Evolutionary conservation across 352 stramenopile species (phyloP).

Genomic region (Pythium utonaiense): DNA sequence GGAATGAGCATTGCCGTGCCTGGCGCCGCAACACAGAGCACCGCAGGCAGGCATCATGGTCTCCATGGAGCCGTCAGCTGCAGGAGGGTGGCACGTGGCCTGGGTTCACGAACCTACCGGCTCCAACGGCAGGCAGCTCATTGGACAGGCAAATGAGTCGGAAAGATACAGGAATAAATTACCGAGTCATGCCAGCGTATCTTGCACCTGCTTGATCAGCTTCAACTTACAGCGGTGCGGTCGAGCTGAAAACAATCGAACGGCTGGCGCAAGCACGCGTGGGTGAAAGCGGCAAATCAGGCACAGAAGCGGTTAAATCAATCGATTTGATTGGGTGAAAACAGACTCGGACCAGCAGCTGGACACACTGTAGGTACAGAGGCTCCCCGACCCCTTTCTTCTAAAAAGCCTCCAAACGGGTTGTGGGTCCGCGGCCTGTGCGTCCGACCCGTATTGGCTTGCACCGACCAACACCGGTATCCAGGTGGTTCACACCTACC

Average conservation of each 20-base stretch:
- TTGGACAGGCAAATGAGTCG: neutral
- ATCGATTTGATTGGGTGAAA: slow-evolving; percentile 14
- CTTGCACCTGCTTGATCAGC: neutral
- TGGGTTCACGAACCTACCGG: neutral
- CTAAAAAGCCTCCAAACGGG: neutral
- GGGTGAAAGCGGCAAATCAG: slow-evolving; percentile 8
- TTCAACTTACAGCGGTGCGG: neutral
- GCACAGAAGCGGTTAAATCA: slow-evolving; percentile 5
- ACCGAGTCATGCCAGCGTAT: neutral
- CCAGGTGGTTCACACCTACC: no score
- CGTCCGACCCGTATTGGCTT: no score
- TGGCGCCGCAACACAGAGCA: neutral
- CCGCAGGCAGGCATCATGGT: no score
- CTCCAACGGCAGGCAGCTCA: neutral
- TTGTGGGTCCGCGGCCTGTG: no score
- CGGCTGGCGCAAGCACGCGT: neutral
- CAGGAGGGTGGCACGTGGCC: neutral
- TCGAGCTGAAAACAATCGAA: slow-evolving; percentile 2
- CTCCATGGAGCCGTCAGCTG: no score
- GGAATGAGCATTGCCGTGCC: slow-evolving; percentile 25
- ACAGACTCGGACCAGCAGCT: neutral
- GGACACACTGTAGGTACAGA: no score
- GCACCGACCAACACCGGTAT: no score
- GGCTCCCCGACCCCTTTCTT: no score
- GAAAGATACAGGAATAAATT: neutral